Evolutionary conservation across 2,329 filamentous ascomycete species (phyloP), one percentile per base, ranked within the genome.

Genomic region (Claviceps spartinae): DNA sequence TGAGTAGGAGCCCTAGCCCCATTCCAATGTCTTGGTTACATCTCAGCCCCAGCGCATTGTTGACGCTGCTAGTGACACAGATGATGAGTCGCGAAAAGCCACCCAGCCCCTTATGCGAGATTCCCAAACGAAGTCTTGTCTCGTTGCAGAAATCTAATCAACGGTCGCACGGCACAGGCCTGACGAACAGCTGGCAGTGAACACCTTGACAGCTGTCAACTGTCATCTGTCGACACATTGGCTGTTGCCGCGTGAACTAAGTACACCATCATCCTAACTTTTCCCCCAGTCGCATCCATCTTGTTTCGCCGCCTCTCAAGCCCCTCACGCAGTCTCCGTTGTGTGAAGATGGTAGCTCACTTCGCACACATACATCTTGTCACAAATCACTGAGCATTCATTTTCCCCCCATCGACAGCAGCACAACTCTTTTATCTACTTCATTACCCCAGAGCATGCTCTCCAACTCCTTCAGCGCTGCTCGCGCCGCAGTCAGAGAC

Each of bases 401-500:
- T 22, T 22, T 22, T 3, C 4, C 30, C 26, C 30, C 30, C 9
- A 34, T 34, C 30, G 9, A 9, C 30, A 34, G 30, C 30, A 34
- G 30, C 30, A 4, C 9, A 34, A 11, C 30, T 11, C 3, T 1
- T 34, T 34, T 11, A 34, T 34, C 30, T 11, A 30, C 30, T 34
- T 3, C 9, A 34, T 34, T 11, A 34, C 30, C 30, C 30, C 30
- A 34, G 20, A 38, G 2, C 5, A 54, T 54, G 52, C 20, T 54
- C 24, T 49, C 49, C 18, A 44, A 38, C 52, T 52, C 52, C 6
- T 38, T 52, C 24, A 42, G 14, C 37, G 47, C 49, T n/a, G 52
- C 52, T 16, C 52, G 49, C 24, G 24, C 45, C 14, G 47, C 36
- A 5, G 26, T 54, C 26, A 41, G 52, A n/a, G 49, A 52, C 37